Base-by-base conservation (phyloP, 75 land plant species). In the Cupressus sempervirens region DNA sequence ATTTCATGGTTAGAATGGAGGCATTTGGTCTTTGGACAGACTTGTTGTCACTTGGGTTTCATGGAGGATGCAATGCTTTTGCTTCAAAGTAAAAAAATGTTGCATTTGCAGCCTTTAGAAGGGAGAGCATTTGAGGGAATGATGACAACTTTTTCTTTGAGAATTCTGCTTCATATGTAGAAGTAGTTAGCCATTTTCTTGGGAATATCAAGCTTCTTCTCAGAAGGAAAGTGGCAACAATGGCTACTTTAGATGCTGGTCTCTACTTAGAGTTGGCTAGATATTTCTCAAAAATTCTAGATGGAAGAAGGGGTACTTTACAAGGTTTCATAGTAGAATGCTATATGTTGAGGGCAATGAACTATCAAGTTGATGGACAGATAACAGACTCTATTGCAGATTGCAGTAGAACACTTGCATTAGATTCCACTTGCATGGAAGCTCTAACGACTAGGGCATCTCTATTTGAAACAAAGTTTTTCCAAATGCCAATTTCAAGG, bases 41-140 rank as follows among this genome's bases (percentile, higher is more conserved):
- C 96, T 4, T 93, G 95, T 43, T 91, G 88, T 84, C 96, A 95
- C 43, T 84, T 95, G 35, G 96, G 96, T 12, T 76, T 95, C 83
- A 89, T 95, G 93, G 97, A 95, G 87, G 97, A 95, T 81, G 93
- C 95, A 48, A 80, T 95, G 94, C 91, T 88, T 12, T 91, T 95
- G 65, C 92, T 95, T 75, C 97, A 95, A 85, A 92, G 92, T 77
- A 92, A 90, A 1, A 93, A 93, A 80, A 91, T 93, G 89, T 91
- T 58, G 90, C 93, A 41, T 83, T 87, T 76, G 95, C 93, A 29
- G 95, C 90, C 70, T 89, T 90, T 82, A 91, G 97, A 53, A 92
- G 50, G n/a, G n/a, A n/a, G n/a, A n/a, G n/a, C n/a, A n/a, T n/a
- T n/a, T n/a, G n/a, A n/a, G n/a, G n/a, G n/a, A 86, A 91, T 18